These are phyloP conservation scores for Inonotus hispidus DNA, from an alignment of 1,284 basidiomycete species.

Conservation along the genomic window DNA sequence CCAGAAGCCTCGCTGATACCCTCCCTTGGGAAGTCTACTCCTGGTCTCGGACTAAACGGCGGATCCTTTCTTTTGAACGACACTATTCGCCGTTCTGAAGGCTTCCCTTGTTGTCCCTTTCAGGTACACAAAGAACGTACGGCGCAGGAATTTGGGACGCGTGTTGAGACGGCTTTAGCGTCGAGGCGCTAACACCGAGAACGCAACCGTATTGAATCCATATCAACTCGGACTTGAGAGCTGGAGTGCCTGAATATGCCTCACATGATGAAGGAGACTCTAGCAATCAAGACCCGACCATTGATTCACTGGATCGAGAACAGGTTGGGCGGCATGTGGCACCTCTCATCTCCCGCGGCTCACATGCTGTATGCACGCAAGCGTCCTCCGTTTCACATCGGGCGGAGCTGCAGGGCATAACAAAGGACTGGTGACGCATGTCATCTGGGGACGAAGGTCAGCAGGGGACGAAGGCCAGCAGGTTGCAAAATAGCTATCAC, in stretches of 20 bases:
- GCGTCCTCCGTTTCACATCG: neutral
- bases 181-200: neutral
- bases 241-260: neutral
- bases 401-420: neutral
- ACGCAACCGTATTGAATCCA: neutral
- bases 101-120: neutral
- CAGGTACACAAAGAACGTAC: neutral
- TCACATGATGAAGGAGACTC: neutral
- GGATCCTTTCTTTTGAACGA: neutral
- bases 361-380: neutral
- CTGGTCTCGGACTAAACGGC: neutral
- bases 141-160: too few species aligned
- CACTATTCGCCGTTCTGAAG: neutral
- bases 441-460: neutral
- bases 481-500: neutral
- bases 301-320: neutral
- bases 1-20: too few species aligned
- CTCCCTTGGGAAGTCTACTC: neutral
- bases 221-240: neutral
- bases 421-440: neutral
- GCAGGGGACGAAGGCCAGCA: neutral
- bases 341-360: neutral
- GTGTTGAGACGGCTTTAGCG: neutral
- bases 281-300: neutral
- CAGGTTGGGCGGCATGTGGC: neutral